Evolutionary conservation across 768 basidiomycete species (phyloP), one percentile per base, ranked within the genome.

Genomic region (Calocera viscosa): DNA sequence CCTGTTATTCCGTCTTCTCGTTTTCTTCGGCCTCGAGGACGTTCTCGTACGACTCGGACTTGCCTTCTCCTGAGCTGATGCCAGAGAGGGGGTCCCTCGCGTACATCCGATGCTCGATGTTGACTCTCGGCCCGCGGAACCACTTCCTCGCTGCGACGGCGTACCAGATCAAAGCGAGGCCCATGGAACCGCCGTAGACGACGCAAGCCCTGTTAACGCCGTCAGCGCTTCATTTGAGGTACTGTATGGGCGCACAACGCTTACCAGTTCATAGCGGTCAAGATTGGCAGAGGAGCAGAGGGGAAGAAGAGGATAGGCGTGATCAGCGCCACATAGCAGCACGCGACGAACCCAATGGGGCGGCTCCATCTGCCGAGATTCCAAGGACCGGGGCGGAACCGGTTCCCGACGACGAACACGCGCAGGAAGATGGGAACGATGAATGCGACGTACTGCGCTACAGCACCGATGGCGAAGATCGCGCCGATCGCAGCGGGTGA

Each of bases 361-460:
- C 41, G 33, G 63, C 69, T 67, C 66, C 63, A 67, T 3, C 60
- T 26, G 19, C 69, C 69, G 19, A 69, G 60, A 34, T 65, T 65
- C 69, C 69, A 69, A n/a, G 69, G 69, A 12, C 69, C 69, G n/a
- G 66, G 64, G 1, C 65, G 40, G 38, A 49, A 69, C 5, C 68
- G 66, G 34, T 69, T 49, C 1, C 66, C 69, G 11, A 65, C 66
- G 35, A 53, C 60, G 33, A 67, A 65, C 33, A 32, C 28, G 26
- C 64, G 63, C 41, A 69, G 26, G n/a, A 66, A 34, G 66, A 69
- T 65, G 1, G 69, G 69, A 19, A 67, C 33, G 49, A 64, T 67
- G 39, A 67, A 69, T 2, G 69, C 69, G 28, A 69, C 41, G 53
- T 67, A 67, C 24, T 40, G 38, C 1, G 39, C 64, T 0, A 69